A percentile compares a stretch with the other conserved stretches of the same genome.
These are phyloP conservation scores for Petunia axillaris DNA, from an alignment of 257 asterid species.

Conservation along the genomic window DNA sequence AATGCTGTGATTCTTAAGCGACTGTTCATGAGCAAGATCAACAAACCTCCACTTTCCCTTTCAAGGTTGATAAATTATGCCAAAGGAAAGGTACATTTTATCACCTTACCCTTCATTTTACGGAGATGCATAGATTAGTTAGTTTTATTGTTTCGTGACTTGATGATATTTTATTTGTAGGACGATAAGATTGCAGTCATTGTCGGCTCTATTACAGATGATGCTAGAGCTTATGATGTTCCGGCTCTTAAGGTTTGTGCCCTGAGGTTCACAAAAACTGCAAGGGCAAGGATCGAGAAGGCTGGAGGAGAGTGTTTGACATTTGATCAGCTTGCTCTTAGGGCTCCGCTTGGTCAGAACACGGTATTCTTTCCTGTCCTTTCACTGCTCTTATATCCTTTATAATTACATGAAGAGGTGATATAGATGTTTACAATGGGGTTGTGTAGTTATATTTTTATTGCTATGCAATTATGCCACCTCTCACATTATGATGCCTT, in stretches of 20 bases:
- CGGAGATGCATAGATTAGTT: background rate
- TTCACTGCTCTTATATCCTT: background rate
- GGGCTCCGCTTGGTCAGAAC: constrained; percentile 94
- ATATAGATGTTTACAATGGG: too few species aligned
- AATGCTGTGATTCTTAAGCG: constrained; percentile 82
- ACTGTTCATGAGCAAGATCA: constrained; percentile 83
- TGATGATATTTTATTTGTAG: constrained; percentile 36
- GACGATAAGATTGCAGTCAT: constrained; percentile 83
- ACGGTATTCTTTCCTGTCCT: constrained; percentile 47
- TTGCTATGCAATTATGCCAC: too few species aligned
- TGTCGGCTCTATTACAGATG: constrained; percentile 83
- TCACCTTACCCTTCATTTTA: background rate
- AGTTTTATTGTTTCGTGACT: background rate
- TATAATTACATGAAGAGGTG: background rate
- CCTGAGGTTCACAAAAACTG: constrained; percentile 78
- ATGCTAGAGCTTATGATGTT: constrained; percentile 60
- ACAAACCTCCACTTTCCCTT: constrained; percentile 84
- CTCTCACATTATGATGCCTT: too few species aligned
- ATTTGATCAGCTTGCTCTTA: constrained; percentile 54
- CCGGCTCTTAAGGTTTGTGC: constrained; percentile 83
- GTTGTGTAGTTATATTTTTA: too few species aligned
- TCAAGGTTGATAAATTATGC: constrained; percentile 66
- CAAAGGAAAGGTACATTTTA: constrained; percentile 60
- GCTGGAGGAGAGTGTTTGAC: too few species aligned
- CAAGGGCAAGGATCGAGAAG: constrained; percentile 57